A percentile compares a stretch with the other conserved stretches of the same genome.
Conservation (phyloP, 345 rosid genomes). For the Corchorus capsularis region DNA sequence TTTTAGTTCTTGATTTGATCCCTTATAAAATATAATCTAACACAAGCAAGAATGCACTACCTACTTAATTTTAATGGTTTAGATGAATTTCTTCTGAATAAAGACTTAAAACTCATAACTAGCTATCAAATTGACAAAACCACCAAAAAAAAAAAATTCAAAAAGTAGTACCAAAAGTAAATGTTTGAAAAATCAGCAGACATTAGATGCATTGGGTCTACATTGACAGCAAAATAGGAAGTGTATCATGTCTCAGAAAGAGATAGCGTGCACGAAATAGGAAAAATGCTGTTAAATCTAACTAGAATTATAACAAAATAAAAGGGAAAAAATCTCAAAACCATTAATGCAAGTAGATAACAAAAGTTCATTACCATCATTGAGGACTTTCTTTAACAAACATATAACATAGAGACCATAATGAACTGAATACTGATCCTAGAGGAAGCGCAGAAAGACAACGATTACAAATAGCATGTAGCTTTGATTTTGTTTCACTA, state of each 20-base stretch:
- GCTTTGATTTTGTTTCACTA: background rate
- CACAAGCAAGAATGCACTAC: background rate
- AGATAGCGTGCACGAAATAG: too few relatives aligned
- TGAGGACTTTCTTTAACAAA: too few relatives aligned
- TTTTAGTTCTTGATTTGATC: background rate
- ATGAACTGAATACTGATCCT: too few relatives aligned
- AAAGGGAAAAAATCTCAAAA: background rate
- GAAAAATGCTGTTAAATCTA: too few relatives aligned
- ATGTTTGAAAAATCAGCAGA: background rate
- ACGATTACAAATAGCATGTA: background rate
- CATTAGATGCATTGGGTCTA: background rate
- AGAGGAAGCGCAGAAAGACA: background rate
- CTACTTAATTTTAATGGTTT: too few relatives aligned
- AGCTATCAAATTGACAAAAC: background rate
- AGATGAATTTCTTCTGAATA: background rate
- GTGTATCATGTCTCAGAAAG: too few relatives aligned
- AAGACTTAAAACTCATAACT: too few relatives aligned
- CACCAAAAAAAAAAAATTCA: background rate
- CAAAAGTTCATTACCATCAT: background rate
- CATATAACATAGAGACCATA: too few relatives aligned
- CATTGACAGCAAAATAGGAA: too few relatives aligned
- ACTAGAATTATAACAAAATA: too few relatives aligned
- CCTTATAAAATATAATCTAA: background rate
- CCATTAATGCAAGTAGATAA: background rate
- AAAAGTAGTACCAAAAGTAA: too few relatives aligned